Evolutionary conservation across 2,329 filamentous ascomycete species (phyloP).

Genomic region (Immersiporthe knoxdaviesiana): DNA sequence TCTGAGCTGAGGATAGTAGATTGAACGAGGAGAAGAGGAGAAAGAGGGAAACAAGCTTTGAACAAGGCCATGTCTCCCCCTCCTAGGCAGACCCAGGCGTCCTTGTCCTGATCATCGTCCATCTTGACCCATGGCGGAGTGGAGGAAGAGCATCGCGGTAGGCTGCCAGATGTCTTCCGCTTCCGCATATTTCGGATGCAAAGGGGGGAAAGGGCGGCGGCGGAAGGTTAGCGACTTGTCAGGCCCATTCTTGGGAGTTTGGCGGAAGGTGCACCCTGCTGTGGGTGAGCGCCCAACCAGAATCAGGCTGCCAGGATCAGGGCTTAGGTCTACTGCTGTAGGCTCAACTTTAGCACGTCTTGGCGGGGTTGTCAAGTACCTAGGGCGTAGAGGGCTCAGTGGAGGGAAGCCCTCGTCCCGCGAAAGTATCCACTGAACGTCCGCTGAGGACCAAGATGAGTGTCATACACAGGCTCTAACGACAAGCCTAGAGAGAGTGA

Average conservation of each 20-base stretch:
- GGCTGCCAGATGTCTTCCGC: constrained; percentile 13
- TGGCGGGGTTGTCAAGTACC: no score
- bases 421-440: not conserved
- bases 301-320: not conserved
- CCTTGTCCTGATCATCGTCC: not conserved
- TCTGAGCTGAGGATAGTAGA: not conserved
- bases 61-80: not conserved
- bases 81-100: not conserved
- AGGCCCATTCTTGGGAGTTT: not conserved
- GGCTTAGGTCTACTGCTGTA: not conserved
- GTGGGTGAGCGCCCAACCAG: no score
- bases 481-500: not conserved
- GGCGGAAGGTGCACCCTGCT: constrained; percentile 3
- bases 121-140: not conserved
- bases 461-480: not conserved
- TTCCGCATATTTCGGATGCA: constrained; percentile 26
- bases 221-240: constrained; percentile 22
- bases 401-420: no score
- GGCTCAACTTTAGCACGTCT: no score
- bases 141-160: not conserved
- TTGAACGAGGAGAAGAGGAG: not conserved
- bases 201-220: constrained; percentile 2
- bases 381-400: no score
- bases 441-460: not conserved
- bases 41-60: not conserved